Evolutionary conservation across 73 alveolate genomes (phyloP).

Genomic region (Paramecium sexaurelia): DNA sequence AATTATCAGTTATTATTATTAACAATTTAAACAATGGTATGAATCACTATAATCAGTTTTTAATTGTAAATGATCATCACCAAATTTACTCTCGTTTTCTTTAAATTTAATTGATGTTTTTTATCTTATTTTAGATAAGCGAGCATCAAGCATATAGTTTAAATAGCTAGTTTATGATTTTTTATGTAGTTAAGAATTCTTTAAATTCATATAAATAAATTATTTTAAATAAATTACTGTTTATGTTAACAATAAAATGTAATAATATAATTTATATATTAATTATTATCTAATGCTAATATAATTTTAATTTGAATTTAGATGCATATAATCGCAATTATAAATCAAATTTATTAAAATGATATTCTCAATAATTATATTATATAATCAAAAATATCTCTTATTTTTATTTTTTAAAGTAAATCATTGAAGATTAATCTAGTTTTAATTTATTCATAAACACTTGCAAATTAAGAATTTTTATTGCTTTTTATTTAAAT

Average conservation of each 20-base stretch:
- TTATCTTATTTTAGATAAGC: neutral
- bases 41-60: conserved; percentile 34
- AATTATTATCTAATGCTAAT: neutral
- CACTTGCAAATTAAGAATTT: neutral
- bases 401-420: no score
- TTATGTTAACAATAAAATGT: neutral
- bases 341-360: neutral
- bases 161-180: conserved; percentile 15
- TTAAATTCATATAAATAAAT: neutral
- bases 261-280: neutral
- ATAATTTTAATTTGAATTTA: no score
- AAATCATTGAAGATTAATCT: no score
- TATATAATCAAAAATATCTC: no score
- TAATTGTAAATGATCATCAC: neutral
- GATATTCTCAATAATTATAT: neutral
- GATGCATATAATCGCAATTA: no score
- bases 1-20: neutral
- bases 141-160: neutral
- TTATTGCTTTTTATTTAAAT: no score
- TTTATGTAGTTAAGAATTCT: conserved; percentile 8
- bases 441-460: no score
- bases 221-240: conserved; percentile 23
- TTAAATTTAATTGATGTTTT: neutral
- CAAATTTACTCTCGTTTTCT: neutral
- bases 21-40: neutral